A percentile compares a stretch with the other conserved stretches of the same genome.
Conservation (phyloP, 2,329 filamentous ascomycete species). For the Magnaporthiopsis rhizophila region DNA sequence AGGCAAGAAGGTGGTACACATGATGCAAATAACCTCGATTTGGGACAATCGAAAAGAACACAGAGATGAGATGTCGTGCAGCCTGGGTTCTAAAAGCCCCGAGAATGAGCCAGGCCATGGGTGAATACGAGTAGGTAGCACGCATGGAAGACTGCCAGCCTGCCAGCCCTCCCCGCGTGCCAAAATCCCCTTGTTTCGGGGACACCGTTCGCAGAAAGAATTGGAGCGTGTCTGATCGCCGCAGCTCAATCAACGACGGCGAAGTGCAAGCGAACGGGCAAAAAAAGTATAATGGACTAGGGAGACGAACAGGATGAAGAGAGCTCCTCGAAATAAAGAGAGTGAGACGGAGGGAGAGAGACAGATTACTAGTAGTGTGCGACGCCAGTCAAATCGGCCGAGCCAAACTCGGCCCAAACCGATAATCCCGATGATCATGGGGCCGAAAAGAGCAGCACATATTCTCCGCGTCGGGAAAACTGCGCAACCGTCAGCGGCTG, state of each 20-base stretch:
- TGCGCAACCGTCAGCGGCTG: background rate
- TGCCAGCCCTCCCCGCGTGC: no score
- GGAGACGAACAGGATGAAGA: background rate
- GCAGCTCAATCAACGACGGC: background rate
- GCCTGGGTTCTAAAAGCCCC: background rate
- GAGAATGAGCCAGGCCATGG: background rate
- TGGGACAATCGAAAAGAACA: background rate
- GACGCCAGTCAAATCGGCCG: background rate
- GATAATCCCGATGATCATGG: background rate
- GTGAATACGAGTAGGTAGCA: no score
- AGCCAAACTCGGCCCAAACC: background rate
- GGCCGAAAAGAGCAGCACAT: background rate
- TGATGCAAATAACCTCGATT: background rate
- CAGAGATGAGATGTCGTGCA: background rate
- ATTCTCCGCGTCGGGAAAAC: background rate
- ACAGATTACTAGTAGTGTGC: background rate
- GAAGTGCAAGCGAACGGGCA: background rate
- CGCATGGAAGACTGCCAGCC: no score
- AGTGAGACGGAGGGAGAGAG: background rate
- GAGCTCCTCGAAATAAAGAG: background rate
- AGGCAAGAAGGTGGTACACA: background rate
- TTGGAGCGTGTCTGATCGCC: background rate
- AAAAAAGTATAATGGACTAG: background rate
- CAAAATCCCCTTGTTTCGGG: background rate
- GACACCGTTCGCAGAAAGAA: background rate